A percentile compares a stretch with the other conserved stretches of the same genome.
phyloP scores from a whole-genome alignment of 1,139 yeast genomes.

The Kodamaea suecica region DNA sequence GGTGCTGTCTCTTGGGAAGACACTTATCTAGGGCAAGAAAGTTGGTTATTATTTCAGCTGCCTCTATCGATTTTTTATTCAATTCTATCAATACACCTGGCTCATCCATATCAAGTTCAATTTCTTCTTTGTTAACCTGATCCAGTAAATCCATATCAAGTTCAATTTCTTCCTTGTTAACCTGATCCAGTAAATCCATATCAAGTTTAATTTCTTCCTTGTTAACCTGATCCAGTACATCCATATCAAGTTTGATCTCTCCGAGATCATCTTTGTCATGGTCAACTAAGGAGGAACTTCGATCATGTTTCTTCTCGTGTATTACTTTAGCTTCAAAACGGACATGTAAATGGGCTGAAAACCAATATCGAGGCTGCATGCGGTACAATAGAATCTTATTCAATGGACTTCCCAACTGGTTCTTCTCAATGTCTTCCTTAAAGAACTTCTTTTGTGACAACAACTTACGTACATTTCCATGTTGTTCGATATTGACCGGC shows the following conservation, averaged over 20 bases:
- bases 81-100: too few species aligned
- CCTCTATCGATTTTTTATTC: too few species aligned
- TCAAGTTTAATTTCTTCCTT: slow-evolving; percentile 11
- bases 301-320: slow-evolving; percentile 20
- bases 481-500: slow-evolving; percentile 77
- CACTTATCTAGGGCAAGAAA: slow-evolving; percentile 89
- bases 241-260: slow-evolving; percentile 11
- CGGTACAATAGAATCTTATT: slow-evolving; percentile 51
- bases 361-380: slow-evolving; percentile 72
- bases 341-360: slow-evolving; percentile 87
- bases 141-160: neutral
- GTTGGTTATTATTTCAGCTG: too few species aligned
- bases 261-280: slow-evolving; percentile 1
- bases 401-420: slow-evolving; percentile 75
- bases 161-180: neutral
- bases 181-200: slow-evolving; percentile 3
- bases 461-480: slow-evolving; percentile 55
- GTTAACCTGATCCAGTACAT: neutral
- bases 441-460: slow-evolving; percentile 66
- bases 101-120: neutral
- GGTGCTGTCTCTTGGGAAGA: slow-evolving; percentile 54
- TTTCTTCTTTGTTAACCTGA: neutral
- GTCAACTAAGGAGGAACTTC: slow-evolving; percentile 10
- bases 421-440: slow-evolving; percentile 54
- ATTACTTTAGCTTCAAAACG: slow-evolving; percentile 54